Percentiles rank a stretch among this genome's conserved stretches.
Conservation (phyloP, 768 basidiomycete species). For the Coprinopsis marcescibilis region DNA sequence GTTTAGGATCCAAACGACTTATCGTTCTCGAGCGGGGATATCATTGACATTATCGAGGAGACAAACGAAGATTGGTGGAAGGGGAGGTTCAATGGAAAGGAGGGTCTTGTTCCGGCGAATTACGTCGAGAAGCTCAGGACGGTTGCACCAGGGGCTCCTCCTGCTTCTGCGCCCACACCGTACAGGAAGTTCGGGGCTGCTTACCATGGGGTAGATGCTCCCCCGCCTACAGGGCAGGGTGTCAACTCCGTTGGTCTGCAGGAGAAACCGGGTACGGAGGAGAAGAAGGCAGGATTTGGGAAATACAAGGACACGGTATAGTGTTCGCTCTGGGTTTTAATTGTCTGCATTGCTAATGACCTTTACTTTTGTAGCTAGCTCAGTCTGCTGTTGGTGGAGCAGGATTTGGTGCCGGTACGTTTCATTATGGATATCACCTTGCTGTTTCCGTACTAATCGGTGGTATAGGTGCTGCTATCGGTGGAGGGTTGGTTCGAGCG, state of each 20-base stretch:
- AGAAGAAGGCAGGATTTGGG: conserved; percentile 58
- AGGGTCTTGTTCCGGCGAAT: conserved; percentile 75
- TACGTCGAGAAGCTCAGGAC: conserved; percentile 56
- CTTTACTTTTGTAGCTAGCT: conserved; percentile 36
- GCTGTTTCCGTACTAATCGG: background rate
- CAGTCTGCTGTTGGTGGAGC: conserved; percentile 63
- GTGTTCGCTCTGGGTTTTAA: conserved; percentile 6
- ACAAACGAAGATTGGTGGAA: conserved; percentile 88
- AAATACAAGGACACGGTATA: conserved; percentile 53
- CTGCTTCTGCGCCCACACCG: conserved; percentile 19
- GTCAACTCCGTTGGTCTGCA: conserved; percentile 41
- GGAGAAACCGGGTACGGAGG: conserved; percentile 31
- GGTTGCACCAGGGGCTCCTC: conserved; percentile 18
- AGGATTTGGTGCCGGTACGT: conserved; percentile 70
- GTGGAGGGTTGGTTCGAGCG: conserved; percentile 28
- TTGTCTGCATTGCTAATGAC: background rate
- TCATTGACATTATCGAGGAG: conserved; percentile 73
- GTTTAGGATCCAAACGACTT: conserved; percentile 85
- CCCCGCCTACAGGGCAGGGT: conserved; percentile 28
- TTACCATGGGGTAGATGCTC: conserved; percentile 33
- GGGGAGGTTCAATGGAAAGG: conserved; percentile 54
- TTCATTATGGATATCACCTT: background rate
- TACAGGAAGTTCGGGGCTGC: conserved; percentile 44
- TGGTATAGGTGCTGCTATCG: conserved; percentile 27
- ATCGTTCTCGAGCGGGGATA: conserved; percentile 68